Percentiles rank a stretch among this genome's conserved stretches.
Conservation (phyloP, 1,139 yeast genomes). For the Yamadazyma sp. region DNA sequence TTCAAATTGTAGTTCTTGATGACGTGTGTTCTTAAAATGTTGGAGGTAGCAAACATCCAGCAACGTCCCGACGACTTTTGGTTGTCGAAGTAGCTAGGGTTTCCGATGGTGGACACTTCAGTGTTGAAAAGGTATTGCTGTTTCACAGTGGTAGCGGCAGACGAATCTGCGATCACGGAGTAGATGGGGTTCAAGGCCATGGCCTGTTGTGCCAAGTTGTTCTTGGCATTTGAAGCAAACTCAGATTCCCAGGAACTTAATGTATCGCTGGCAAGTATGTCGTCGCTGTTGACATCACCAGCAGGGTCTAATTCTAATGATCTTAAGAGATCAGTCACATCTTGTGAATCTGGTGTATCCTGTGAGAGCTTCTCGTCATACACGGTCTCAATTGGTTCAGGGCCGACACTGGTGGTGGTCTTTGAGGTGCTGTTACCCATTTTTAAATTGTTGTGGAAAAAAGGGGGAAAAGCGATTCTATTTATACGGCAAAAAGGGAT, state of each 20-base stretch:
- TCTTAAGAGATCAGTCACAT: conserved; percentile 3
- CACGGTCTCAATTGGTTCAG: neutral
- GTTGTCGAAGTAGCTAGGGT: conserved; percentile 61
- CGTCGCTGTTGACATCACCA: conserved; percentile 13
- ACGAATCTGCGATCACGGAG: conserved; percentile 38
- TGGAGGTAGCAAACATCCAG: conserved; percentile 85
- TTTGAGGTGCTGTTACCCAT: conserved; percentile 10
- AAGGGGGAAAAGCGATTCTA: neutral
- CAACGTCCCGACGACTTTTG: conserved; percentile 79
- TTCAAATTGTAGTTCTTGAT: conserved; percentile 63
- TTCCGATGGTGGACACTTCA: conserved; percentile 61
- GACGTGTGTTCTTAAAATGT: conserved; percentile 62
- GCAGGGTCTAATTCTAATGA: conserved; percentile 6
- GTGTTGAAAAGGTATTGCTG: conserved; percentile 58
- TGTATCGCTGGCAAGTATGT: neutral
- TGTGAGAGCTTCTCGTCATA: conserved; percentile 4
- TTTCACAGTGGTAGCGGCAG: conserved; percentile 20
- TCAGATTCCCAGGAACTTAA: conserved; percentile 52
- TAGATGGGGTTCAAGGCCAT: conserved; percentile 51
- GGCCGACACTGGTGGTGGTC: neutral
- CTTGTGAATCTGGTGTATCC: neutral
- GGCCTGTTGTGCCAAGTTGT: conserved; percentile 59
- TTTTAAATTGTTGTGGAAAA: neutral
- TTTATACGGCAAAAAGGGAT: neutral
- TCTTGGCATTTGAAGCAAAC: conserved; percentile 52